Base-by-base conservation (phyloP, 495 filamentous ascomycete genomes). In the Letharia lupina region DNA sequence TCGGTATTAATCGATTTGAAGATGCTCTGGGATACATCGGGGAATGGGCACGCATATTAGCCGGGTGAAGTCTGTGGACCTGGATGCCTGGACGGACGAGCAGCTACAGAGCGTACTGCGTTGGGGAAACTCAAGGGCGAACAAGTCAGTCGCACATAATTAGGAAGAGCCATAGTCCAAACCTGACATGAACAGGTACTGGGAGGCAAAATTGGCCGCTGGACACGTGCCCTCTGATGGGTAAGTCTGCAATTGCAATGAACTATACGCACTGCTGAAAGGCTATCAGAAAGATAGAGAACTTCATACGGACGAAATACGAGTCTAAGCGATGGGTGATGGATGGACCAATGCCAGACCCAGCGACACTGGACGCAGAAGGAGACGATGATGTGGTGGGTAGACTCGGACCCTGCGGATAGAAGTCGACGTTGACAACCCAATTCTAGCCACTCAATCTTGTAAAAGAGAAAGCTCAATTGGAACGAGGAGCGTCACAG, bases 11-110 rank as follows among this genome's bases (percentile, higher is more conserved):
- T 42, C n/a, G 48, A 3, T 20, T 56, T 50, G 45, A 63, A 82
- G 81, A 65, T 98, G 94, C 75, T 98, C 95, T 12, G 94, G 94
- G 69, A 96, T 98, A 72, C 94, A 98, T 77, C 89, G 94, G 71
- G 91, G 93, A 56, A 97, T 98, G 91, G 94, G 94, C 72, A 98
- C 94, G 56, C 94, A 98, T 79, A 97, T 98, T 74, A 96, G 91
- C 75, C 84, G 91, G 75, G 95, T 98, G 73, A 98, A 98, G 75
- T 96, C 92, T 5, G 94, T 98, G 67, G 95, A 98, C 75, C 83
- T 98, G 44, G 94, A 98, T 77, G 85, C 91, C 11, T 98, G 94
- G 94, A 98, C 93, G 65, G 94, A 98, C 77, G 95, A 98, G 76
- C 95, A 98, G 80, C 77, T 97, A 65, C 87, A 93, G 72, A 96